Base-by-base conservation (phyloP, 495 filamentous ascomycete genomes). In the Parmelia sp. region DNA sequence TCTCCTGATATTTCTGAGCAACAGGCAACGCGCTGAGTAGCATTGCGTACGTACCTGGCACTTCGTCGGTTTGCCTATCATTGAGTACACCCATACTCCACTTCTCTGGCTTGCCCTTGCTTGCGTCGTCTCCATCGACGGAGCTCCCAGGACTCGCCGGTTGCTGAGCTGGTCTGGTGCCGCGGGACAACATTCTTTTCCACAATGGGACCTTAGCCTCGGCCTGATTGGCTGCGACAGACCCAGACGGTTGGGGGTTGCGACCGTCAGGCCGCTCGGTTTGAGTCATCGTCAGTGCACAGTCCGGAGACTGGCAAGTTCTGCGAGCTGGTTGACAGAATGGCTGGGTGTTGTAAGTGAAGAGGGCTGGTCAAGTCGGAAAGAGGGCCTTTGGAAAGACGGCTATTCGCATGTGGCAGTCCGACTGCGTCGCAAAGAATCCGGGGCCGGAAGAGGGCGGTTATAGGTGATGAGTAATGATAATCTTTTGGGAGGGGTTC, bases 31-130 rank as follows among this genome's bases (percentile, higher is more conserved):
- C 29, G 61, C 36, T 61, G 29, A 21, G 14, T 37, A 35, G 27
- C 6, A 35, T 10, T 51, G 51, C 21, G 27, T 42, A 75, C 83
- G 65, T 77, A 92, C 93, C 93, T 69, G 93, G 94, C 27, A 97
- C 94, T 77, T 96, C 90, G 44, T 95, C 89, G 0, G 93, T 97
- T 58, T 87, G 75, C 63, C 72, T 82, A 68, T 96, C 91, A 71
- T 91, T 92, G 42, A 96, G 73, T 25, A 97, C 88, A 44, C 92
- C 93, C 76, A 97, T 79, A 11, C 81, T 90, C 82, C 89, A 91
- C 76, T 79, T 84, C 29, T 69, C 67, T 33, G 70, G 72, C 60
- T 58, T 64, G 15, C 17, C 44, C 59, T 71, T 71, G 25, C 59
- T 57, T 23, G 58, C 65, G 23, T 68, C 68, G 33, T 40, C n/a